A percentile compares a stretch with the other conserved stretches of the same genome.
Conservation (phyloP, 306 rosid species). For the Quercus bicolor region DNA sequence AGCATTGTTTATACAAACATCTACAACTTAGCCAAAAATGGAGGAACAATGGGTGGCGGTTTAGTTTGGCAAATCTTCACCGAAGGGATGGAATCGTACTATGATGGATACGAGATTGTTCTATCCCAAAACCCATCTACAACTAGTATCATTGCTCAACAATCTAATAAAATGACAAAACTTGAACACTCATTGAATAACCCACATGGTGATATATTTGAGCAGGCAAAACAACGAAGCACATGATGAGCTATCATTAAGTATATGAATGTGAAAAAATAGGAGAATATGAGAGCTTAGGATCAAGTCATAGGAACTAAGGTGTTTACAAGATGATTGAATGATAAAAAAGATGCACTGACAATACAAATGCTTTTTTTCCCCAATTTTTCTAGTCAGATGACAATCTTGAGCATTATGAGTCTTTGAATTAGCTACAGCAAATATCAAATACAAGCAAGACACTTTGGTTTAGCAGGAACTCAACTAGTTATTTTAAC, state of each 20-base stretch:
- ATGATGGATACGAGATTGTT: constrained; percentile 52
- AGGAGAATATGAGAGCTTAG: too few relatives aligned
- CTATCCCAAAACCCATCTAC: constrained; percentile 35
- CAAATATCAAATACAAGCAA: too few relatives aligned
- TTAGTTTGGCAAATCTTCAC: constrained; percentile 55
- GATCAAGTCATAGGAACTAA: neutral
- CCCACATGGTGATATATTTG: neutral
- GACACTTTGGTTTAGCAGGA: too few relatives aligned
- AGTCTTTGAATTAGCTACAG: too few relatives aligned
- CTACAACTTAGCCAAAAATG: constrained; percentile 26
- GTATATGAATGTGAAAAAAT: neutral
- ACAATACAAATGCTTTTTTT: too few relatives aligned
- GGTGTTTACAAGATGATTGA: too few relatives aligned
- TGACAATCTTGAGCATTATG: too few relatives aligned
- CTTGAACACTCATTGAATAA: constrained; percentile 19
- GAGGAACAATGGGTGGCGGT: constrained; percentile 43
- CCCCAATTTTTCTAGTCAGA: too few relatives aligned
- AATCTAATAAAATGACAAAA: constrained; percentile 38
- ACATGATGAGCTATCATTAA: neutral
- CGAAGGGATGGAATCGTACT: constrained; percentile 39
- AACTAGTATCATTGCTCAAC: constrained; percentile 27
- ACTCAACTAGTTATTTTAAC: too few relatives aligned
- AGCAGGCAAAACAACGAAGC: neutral
- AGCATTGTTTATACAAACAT: constrained; percentile 28
- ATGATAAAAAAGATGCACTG: too few relatives aligned